Evolutionary conservation across 495 filamentous ascomycete genomes (phyloP).

Genomic region (Tetracladium marchalianum): DNA sequence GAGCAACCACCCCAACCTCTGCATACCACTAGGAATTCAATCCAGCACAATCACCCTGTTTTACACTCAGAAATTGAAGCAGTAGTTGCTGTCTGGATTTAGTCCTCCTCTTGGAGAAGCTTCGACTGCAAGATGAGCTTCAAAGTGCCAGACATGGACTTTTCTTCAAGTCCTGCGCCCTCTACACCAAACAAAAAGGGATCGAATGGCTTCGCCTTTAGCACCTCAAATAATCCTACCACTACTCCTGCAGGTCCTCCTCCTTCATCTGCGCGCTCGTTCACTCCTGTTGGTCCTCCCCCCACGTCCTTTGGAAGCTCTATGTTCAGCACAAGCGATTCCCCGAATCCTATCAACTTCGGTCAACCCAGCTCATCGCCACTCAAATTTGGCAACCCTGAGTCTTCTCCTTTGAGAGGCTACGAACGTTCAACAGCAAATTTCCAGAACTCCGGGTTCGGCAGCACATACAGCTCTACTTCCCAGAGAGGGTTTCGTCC

Average conservation of each 20-base stretch:
- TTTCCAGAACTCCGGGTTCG: slow-evolving; percentile 17
- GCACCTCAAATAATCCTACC: slow-evolving; percentile 40
- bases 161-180: slow-evolving; percentile 20
- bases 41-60: too few species aligned
- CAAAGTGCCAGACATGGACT: slow-evolving; percentile 9
- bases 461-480: slow-evolving; percentile 27
- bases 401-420: slow-evolving; percentile 18
- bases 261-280: slow-evolving; percentile 56
- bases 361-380: slow-evolving; percentile 17
- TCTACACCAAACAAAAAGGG: slow-evolving; percentile 22
- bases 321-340: slow-evolving; percentile 36
- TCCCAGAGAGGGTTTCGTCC: slow-evolving; percentile 9
- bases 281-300: slow-evolving; percentile 64
- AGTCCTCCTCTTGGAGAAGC: too few species aligned
- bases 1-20: too few species aligned
- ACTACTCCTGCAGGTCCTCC: slow-evolving; percentile 73
- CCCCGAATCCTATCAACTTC: slow-evolving; percentile 28
- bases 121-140: slow-evolving; percentile 8
- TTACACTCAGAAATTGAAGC: too few species aligned
- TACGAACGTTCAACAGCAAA: slow-evolving; percentile 5
- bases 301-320: slow-evolving; percentile 57
- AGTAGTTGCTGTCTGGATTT: too few species aligned
- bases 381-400: slow-evolving; percentile 30
- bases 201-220: slow-evolving; percentile 16
- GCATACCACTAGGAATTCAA: too few species aligned